These are phyloP conservation scores for Cercis canadensis DNA, from an alignment of 306 rosid genomes.

Conservation along the genomic window DNA sequence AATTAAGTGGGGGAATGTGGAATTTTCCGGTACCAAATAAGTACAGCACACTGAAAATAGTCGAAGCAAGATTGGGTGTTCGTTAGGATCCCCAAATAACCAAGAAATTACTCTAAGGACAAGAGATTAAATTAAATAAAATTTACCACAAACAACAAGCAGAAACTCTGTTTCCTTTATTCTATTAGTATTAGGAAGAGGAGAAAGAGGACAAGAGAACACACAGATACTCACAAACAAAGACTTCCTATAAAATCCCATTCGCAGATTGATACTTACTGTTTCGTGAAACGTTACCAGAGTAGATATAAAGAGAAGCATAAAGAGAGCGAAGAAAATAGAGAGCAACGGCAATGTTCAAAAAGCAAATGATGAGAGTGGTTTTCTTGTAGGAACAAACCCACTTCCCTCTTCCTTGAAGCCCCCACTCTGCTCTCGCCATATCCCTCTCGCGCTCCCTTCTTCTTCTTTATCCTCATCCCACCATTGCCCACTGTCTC, in stretches of 20 bases:
- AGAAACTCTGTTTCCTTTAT: not conserved
- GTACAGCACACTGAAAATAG: constrained; percentile 18
- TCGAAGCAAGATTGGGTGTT: constrained; percentile 32
- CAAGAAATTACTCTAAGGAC: not conserved
- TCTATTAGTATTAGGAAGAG: not conserved
- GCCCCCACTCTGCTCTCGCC: constrained; percentile 82
- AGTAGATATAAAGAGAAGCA: constrained; percentile 83
- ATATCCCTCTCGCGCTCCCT: constrained; percentile 51
- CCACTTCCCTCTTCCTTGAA: constrained; percentile 71
- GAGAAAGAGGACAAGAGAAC: not conserved
- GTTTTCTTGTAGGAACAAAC: constrained; percentile 82
- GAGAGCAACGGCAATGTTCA: constrained; percentile 93
- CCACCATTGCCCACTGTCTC: constrained; percentile 68
- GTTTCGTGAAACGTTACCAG: constrained; percentile 64
- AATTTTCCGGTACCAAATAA: constrained; percentile 13
- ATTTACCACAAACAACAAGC: constrained; percentile 9
- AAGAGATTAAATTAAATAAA: not conserved
- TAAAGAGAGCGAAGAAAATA: constrained; percentile 85
- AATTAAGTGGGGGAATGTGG: not conserved
- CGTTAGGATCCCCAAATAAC: not conserved
- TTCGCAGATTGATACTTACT: constrained; percentile 47
- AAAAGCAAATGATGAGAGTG: constrained; percentile 72
- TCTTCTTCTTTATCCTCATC: constrained; percentile 66
- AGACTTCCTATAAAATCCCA: not conserved
- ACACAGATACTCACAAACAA: not conserved